Evolutionary conservation across 768 basidiomycete species (phyloP), one percentile per base, ranked within the genome.

Genomic region (Mycena epipterygia): DNA sequence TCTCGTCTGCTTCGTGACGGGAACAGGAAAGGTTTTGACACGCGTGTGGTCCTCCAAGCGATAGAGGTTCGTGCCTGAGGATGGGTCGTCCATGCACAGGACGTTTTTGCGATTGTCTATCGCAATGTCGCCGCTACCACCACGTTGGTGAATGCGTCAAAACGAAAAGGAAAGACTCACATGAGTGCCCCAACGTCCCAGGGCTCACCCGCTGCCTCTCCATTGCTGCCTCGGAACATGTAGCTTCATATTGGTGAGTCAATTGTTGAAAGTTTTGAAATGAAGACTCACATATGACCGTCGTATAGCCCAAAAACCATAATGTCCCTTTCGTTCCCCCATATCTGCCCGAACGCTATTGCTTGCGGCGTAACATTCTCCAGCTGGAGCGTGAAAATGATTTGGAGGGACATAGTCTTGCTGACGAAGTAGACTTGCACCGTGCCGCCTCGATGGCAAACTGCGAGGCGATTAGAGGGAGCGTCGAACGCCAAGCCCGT

Each of bases 401-500:
- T 27, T 19, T 33, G 19, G 13, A 72, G 68, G 16, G 58, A 42
- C 73, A 74, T 73, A 16, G 33, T 62, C 16, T 51, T 30, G 49
- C 64, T 49, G 16, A 74, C 37, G 9, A 57, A 25, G 49, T 71
- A 73, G 17, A 77, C 44, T 25, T 74, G 75, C 13, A 77, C 37
- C 12, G 73, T 30, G 39, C 59, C 70, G 41, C 70, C 68, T 19
- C 70, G 70, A 64, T 71, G 73, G 62, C 72, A 71, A 23, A 65
- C 56, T 11, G 70, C 68, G 29, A 77, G 76, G 53, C 67, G 70
- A 32, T 71, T 73, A 23, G 71, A 58, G 67, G 53, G 27, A 23
- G 64, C 62, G 44, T 76, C 76, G 53, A 74, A 76, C n/a, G 60
- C 67, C 7, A 76, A 27, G n/a, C 70, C 71, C 2, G 76, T 74